A percentile compares a stretch with the other conserved stretches of the same genome.
Evolutionary conservation across 1,139 yeast genomes (phyloP).

Genomic region (Taiozyma sp.): DNA sequence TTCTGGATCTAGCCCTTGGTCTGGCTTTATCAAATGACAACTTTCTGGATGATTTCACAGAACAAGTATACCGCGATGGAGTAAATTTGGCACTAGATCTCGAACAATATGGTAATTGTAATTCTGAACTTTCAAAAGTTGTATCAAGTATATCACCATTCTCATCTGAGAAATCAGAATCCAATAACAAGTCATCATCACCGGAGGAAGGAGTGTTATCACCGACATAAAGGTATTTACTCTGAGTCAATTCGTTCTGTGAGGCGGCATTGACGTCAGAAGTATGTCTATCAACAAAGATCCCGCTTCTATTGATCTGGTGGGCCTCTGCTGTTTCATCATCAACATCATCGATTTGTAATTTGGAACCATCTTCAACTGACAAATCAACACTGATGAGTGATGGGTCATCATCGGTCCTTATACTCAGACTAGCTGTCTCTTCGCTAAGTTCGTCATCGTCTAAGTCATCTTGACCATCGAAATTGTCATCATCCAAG

Average conservation of each 20-base stretch:
- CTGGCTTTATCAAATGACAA: conserved; percentile 17
- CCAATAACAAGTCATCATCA: conserved; percentile 29
- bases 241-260: conserved; percentile 3
- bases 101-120: conserved; percentile 5
- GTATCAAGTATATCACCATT: conserved; percentile 22
- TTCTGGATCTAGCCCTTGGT: conserved; percentile 12
- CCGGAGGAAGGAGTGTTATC: conserved; percentile 26
- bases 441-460: conserved; percentile 10
- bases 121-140: conserved; percentile 12
- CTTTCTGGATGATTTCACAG: conserved; percentile 13
- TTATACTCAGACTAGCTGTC: conserved; percentile 10
- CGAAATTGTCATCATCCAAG: conserved; percentile 11
- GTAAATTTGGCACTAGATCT: neutral
- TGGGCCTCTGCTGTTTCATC: conserved; percentile 3
- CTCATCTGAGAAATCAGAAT: conserved; percentile 32
- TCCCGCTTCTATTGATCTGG: conserved; percentile 15
- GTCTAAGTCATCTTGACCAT: conserved; percentile 12
- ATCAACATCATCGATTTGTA: conserved; percentile 4
- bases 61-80: neutral
- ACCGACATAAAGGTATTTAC: conserved; percentile 19
- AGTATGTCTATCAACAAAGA: conserved; percentile 21
- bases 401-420: conserved; percentile 3
- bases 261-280: conserved; percentile 17
- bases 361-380: conserved; percentile 8
- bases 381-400: conserved; percentile 18